These are phyloP conservation scores for Lactarius sanguifluus DNA, from an alignment of 768 basidiomycete species.

Conservation along the genomic window DNA sequence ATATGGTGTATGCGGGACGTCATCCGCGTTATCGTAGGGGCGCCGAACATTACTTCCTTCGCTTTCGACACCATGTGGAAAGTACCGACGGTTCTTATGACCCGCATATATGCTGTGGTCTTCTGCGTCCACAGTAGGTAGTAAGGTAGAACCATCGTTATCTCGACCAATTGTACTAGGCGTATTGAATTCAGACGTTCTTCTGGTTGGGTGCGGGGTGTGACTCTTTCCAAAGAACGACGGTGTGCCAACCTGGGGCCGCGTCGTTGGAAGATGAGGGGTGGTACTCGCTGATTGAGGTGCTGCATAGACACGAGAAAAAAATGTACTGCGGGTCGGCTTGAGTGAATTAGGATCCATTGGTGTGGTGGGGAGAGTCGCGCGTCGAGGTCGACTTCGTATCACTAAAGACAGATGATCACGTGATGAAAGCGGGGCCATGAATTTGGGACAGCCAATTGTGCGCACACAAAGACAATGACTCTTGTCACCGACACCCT, in stretches of 20 bases:
- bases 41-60: slow-evolving; percentile 4
- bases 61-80: slow-evolving; percentile 11
- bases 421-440: slow-evolving; percentile 10
- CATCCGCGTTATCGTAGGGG: slow-evolving; percentile 1
- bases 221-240: slow-evolving; percentile 24
- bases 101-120: slow-evolving; percentile 20
- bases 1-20: background rate
- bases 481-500: slow-evolving; percentile 4
- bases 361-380: background rate
- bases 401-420: background rate
- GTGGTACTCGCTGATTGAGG: slow-evolving; percentile 1
- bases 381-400: background rate
- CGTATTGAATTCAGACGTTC: slow-evolving; percentile 10
- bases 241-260: slow-evolving; percentile 4
- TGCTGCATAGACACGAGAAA: slow-evolving; percentile 21
- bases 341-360: slow-evolving; percentile 18
- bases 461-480: slow-evolving; percentile 1
- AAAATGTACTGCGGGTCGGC: slow-evolving; percentile 7
- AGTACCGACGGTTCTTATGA: slow-evolving; percentile 8
- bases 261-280: slow-evolving; percentile 9
- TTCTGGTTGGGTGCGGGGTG: slow-evolving; percentile 1
- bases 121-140: slow-evolving; percentile 1
- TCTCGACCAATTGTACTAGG: background rate
- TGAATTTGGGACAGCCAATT: background rate
- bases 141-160: slow-evolving; percentile 1